Base-by-base conservation (phyloP, 768 basidiomycete species). In the Lactifluus echinatus region DNA sequence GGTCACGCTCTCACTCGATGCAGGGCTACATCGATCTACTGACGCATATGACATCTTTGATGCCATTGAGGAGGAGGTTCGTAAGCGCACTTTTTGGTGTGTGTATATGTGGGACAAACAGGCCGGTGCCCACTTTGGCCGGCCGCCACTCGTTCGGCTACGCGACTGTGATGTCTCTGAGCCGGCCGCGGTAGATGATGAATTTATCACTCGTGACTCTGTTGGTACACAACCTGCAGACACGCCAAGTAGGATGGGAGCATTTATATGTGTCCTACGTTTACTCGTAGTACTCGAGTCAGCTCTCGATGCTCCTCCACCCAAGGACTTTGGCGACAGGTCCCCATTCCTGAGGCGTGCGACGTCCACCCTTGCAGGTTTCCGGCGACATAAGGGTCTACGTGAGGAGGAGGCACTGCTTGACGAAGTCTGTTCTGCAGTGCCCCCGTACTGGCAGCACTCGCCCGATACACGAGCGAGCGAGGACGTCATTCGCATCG, bases 91-190 rank as follows among this genome's bases (percentile, higher is more conserved):
- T 0, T 96, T 96, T 70, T 96, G 93, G 92, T 90, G 90, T 57
- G 90, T 94, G 26, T 96, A 95, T 71, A 79, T 90, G 49, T 95
- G 93, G 93, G 93, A 96, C 72, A 95, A 96, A 72, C 93, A 94
- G 66, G 82, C 93, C 7, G 76, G 83, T 11, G 87, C 89, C 56
- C 87, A 91, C 70, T 94, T 95, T 68, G 93, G 93, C 24, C 77
- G 93, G 24, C 93, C 93, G 31, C 83, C 92, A 2, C 80, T 93
- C 76, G 78, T 96, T 63, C 80, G 92, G 45, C 71, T 94, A 59
- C 78, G 89, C 60, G 93, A 95, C 67, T 93, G 91, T 70, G 93
- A 96, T 66, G 87, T 93, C n/a, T 79, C 82, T 4, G 93, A 94
- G 68, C 91, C 92, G 2, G 72, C 83, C 6, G 76, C 87, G 19